Evolutionary conservation across 1,284 basidiomycete species (phyloP), one percentile per base, ranked within the genome.

Genomic region (Peniophora sp.): DNA sequence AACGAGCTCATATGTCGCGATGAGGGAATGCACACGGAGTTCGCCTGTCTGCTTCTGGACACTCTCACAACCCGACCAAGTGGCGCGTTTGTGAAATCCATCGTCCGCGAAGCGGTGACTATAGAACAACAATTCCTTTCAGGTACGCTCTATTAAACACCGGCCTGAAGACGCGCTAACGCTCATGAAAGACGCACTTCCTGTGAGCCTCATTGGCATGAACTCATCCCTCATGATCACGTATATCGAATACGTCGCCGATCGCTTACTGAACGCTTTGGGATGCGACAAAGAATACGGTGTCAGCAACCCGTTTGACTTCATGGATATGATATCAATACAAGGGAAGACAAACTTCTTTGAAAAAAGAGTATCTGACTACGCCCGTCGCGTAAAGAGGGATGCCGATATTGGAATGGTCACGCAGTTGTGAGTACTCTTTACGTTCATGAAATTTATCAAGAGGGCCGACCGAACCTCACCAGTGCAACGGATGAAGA

Each of bases 11-110:
- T 98, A 70, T 94, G 90, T 51, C 87, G 95, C 44, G 96, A 99
- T 64, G 96, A 99, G 71, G 96, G 96, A 51, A 88, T 98, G 76
- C 96, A 98, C 71, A 98, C 96, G 74, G 96, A 94, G 67, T 95
- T 98, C 64, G 95, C 96, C 0, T 98, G 96, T 69, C 73, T 98
- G n/a, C 79, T 99, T 50, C 97, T 98, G 76, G 85, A 80, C 27
- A 55, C 58, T 22, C 49, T 59, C 11, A 56, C 51, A 24, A 51
- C 46, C 35, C 57, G 58, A 8, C 59, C 59, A 2, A 53, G 57
- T 34, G 53, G 54, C 42, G 58, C 55, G 37, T 51, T 54, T 3
- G 50, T 60, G 20, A 65, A 70, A 52, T 64, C 61, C 23, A 88
- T 97, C 67, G 92, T 97, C 61, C 76, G 70, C 0, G 88, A 95